Evolutionary conservation across 805 yeast genomes (phyloP).

Genomic region (Clavispora santaluciae): DNA sequence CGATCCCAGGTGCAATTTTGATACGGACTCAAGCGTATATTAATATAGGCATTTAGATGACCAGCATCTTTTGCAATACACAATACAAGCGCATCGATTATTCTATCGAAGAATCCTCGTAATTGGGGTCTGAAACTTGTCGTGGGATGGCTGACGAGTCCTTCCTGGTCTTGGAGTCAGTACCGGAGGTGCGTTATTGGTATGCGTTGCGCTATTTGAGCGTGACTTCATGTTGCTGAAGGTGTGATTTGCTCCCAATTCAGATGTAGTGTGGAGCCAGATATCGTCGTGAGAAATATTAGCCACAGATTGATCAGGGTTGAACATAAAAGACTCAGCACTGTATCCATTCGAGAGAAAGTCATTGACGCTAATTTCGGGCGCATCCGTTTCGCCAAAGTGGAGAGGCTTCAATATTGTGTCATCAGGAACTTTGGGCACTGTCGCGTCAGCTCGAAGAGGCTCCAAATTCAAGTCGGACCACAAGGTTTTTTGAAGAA

Average conservation of each 20-base stretch:
- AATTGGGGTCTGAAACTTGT: slow-evolving; percentile 40
- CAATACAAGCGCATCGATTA: no score
- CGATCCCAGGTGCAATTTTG: no score
- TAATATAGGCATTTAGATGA: neutral
- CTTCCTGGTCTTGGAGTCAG: slow-evolving; percentile 39
- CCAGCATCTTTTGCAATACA: neutral
- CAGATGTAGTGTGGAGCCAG: slow-evolving; percentile 28
- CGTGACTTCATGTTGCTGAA: slow-evolving; percentile 18
- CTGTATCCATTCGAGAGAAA: slow-evolving; percentile 32
- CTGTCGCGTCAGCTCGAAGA: slow-evolving; percentile 16
- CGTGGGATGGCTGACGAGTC: slow-evolving; percentile 35
- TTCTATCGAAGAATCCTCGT: slow-evolving; percentile 30
- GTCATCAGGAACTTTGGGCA: slow-evolving; percentile 20
- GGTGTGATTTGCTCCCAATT: slow-evolving; percentile 25
- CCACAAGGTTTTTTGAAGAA: slow-evolving; percentile 32
- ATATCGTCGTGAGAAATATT: slow-evolving; percentile 26
- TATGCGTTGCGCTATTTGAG: slow-evolving; percentile 8
- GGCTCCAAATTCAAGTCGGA: slow-evolving; percentile 28
- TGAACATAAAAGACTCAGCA: slow-evolving; percentile 11
- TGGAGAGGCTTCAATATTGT: slow-evolving; percentile 29
- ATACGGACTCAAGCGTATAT: no score
- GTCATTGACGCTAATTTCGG: slow-evolving; percentile 24
- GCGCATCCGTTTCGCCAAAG: slow-evolving; percentile 11
- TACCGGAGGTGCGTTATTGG: slow-evolving; percentile 8
- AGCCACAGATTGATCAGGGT: slow-evolving; percentile 24